Evolutionary conservation across 2,329 filamentous ascomycete genomes (phyloP).

Genomic region (Chaetomiaceae sp.): DNA sequence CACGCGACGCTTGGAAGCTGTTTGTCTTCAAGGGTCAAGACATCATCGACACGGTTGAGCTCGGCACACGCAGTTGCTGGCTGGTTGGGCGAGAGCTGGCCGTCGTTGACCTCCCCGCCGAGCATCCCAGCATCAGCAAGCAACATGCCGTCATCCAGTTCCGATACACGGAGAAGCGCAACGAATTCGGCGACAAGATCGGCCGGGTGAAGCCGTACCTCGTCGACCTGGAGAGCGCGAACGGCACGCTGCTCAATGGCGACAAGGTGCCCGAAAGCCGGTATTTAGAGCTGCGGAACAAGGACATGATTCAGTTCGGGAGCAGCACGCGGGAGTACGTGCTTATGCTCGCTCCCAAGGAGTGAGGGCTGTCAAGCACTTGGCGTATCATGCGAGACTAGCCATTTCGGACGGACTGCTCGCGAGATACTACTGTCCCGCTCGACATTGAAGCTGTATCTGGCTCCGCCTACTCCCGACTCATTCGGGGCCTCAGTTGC

Average conservation of each 20-base stretch:
- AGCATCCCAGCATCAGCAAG: constrained; percentile 89
- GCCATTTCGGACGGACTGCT: too few relatives aligned
- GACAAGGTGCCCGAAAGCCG: constrained; percentile 66
- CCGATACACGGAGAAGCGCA: constrained; percentile 71
- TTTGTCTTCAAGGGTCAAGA: constrained; percentile 87
- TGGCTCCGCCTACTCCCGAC: not conserved
- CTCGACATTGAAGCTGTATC: too few relatives aligned
- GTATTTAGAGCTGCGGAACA: constrained; percentile 80
- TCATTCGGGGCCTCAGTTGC: not conserved
- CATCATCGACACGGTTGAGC: constrained; percentile 72
- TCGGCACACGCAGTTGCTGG: constrained; percentile 79
- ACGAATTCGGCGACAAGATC: constrained; percentile 79
- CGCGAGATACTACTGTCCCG: too few relatives aligned
- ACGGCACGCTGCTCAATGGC: constrained; percentile 79
- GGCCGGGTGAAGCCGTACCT: constrained; percentile 80
- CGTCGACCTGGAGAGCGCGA: constrained; percentile 88
- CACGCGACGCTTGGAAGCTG: constrained; percentile 75
- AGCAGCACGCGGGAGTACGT: constrained; percentile 89
- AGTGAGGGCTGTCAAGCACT: too few relatives aligned
- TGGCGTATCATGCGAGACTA: too few relatives aligned
- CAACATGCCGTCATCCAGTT: constrained; percentile 97
- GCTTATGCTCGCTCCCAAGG: constrained; percentile 65
- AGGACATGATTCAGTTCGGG: constrained; percentile 85
- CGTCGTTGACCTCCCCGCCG: constrained; percentile 76
- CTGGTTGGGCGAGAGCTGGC: constrained; percentile 73